Evolutionary conservation across 352 stramenopile species (phyloP).

Genomic region (Pseudoperonospora humuli): DNA sequence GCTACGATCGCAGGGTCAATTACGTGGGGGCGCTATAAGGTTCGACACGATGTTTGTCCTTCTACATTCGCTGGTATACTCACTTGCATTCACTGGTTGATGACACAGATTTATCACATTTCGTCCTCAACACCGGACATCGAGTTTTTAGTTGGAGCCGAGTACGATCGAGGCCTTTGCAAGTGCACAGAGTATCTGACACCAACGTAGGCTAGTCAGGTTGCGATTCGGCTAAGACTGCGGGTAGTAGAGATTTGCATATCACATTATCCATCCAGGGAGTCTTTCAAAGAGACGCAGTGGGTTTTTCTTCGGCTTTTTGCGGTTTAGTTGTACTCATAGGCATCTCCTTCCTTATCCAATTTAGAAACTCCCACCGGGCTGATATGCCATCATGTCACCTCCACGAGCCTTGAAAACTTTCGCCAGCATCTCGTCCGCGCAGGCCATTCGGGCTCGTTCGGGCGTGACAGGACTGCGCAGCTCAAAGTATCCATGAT

Average conservation of each 20-base stretch:
- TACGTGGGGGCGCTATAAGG: slow-evolving; percentile 73
- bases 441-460: slow-evolving; percentile 77
- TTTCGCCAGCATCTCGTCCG: slow-evolving; percentile 57
- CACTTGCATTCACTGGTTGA: neutral
- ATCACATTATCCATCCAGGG: neutral
- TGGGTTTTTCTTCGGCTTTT: too few relatives aligned
- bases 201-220: slow-evolving; percentile 27
- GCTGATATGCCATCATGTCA: slow-evolving; percentile 59
- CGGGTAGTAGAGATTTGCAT: neutral
- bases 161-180: slow-evolving; percentile 79
- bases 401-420: slow-evolving; percentile 51
- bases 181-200: slow-evolving; percentile 75
- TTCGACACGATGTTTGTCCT: slow-evolving; percentile 10
- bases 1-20: slow-evolving; percentile 74
- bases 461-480: slow-evolving; percentile 75
- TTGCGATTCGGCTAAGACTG: neutral
- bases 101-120: slow-evolving; percentile 63
- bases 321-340: slow-evolving; percentile 4
- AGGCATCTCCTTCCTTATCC: neutral
- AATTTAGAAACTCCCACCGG: slow-evolving; percentile 52
- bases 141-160: slow-evolving; percentile 80
- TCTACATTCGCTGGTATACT: neutral
- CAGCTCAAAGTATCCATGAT: slow-evolving; percentile 63
- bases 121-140: slow-evolving; percentile 68
- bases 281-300: neutral